Conservation (phyloP, 1,139 yeast species). For the Yamadazyma siamensis region DNA sequence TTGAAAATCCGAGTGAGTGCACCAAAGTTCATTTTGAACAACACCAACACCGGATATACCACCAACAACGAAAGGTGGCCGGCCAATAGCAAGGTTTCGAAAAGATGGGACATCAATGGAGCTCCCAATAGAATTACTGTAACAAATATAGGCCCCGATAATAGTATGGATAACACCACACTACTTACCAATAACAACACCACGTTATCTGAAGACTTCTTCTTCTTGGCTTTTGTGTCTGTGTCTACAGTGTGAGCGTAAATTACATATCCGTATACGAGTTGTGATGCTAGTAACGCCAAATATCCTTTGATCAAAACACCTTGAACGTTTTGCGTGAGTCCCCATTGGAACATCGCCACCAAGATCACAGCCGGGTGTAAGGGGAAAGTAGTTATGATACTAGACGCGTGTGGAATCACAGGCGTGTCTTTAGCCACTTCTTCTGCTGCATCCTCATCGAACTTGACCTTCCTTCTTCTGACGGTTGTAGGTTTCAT, state of each 20-base stretch:
- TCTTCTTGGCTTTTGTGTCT: slow-evolving; percentile 16
- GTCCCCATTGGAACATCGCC: slow-evolving; percentile 36
- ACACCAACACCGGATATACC: slow-evolving; percentile 61
- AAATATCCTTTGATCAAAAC: slow-evolving; percentile 28
- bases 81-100: slow-evolving; percentile 64
- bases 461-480: slow-evolving; percentile 14
- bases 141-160: slow-evolving; percentile 51
- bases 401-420: too few species aligned
- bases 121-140: slow-evolving; percentile 78
- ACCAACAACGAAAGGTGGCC: slow-evolving; percentile 62
- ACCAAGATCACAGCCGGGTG: slow-evolving; percentile 42
- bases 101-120: slow-evolving; percentile 56
- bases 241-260: slow-evolving; percentile 1
- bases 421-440: too few species aligned
- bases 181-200: slow-evolving; percentile 34
- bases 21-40: slow-evolving; percentile 54
- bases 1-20: slow-evolving; percentile 21
- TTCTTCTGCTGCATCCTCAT: slow-evolving; percentile 10
- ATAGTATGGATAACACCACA: slow-evolving; percentile 37
- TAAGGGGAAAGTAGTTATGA: slow-evolving; percentile 39
- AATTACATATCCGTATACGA: slow-evolving; percentile 25
- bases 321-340: slow-evolving; percentile 26
- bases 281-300: slow-evolving; percentile 23
- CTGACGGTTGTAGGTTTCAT: too few species aligned
- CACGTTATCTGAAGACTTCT: slow-evolving; percentile 23